Evolutionary conservation across 2,329 filamentous ascomycete species (phyloP).

Genomic region (Colletotrichum filicis): DNA sequence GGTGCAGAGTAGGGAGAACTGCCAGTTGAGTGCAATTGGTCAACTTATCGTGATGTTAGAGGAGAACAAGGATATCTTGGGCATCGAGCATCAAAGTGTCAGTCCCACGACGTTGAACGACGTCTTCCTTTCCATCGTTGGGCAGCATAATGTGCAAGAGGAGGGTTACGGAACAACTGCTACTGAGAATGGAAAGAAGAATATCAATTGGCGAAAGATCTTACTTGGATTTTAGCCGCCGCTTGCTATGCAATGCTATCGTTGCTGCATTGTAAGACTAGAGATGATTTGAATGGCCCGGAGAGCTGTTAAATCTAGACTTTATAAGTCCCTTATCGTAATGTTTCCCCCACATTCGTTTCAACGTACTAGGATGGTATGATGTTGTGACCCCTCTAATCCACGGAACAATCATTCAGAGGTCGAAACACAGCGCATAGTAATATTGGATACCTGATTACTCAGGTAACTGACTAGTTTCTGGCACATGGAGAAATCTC

Average conservation of each 20-base stretch:
- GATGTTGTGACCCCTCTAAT: too few relatives aligned
- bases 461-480: too few relatives aligned
- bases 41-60: slow-evolving; percentile 79
- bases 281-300: too few relatives aligned
- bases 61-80: slow-evolving; percentile 73
- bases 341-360: too few relatives aligned
- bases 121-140: slow-evolving; percentile 88
- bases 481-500: too few relatives aligned
- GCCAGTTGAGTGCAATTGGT: slow-evolving; percentile 65
- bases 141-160: slow-evolving; percentile 81
- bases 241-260: not conserved
- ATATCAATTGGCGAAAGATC: slow-evolving; percentile 21
- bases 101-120: slow-evolving; percentile 91
- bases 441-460: too few relatives aligned
- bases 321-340: too few relatives aligned
- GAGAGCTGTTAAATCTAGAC: too few relatives aligned
- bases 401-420: too few relatives aligned
- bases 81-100: slow-evolving; percentile 87
- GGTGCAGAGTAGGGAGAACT: not conserved
- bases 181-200: slow-evolving; percentile 2
- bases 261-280: too few relatives aligned
- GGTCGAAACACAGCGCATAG: too few relatives aligned
- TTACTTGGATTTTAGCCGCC: slow-evolving; percentile 1
- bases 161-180: slow-evolving; percentile 62
- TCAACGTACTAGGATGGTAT: too few relatives aligned